Evolutionary conservation across 192 early-diverging fungal species (phyloP), one percentile per base, ranked within the genome.

Genomic region (Tieghemiomyces parasiticus): DNA sequence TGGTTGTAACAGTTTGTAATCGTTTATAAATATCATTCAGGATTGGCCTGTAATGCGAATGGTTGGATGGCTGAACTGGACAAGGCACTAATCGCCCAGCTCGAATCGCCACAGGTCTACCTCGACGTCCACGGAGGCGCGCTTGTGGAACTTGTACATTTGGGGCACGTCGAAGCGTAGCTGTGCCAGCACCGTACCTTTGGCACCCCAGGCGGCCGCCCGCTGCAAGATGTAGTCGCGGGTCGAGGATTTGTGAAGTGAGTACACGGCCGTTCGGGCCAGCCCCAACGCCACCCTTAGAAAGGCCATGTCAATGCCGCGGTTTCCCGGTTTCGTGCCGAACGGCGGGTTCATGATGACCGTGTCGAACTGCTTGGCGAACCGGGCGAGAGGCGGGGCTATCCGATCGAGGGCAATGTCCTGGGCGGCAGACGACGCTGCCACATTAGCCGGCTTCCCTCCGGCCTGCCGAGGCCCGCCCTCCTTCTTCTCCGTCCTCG

Each of bases 331-430:
- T 59, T 84, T 89, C 2, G 87, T 89, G 22, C 87, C 87, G 67
- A 89, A 89, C 0, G 87, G 87, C 65, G 87, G 87, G 66, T 89
- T 89, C 76, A 86, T 82, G 22, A 89, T 63, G 45, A 86, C 81
- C n/a, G 84, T 87, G 70, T 89, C 87, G 34, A 86, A 73, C 61
- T 69, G 70, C 3, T 63, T 65, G 28, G 63, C 64, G 69, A 81
- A 79, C 31, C 70, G 58, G 24, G 68, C 63, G 4, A 79, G 60
- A n/a, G n/a, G n/a, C n/a, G n/a, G n/a, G n/a, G n/a, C n/a, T n/a
- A n/a, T n/a, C n/a, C n/a, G n/a, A n/a, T n/a, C n/a, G n/a, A n/a
- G n/a, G n/a, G n/a, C n/a, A n/a, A n/a, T n/a, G n/a, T n/a, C n/a
- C n/a, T n/a, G n/a, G n/a, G n/a, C n/a, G n/a, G n/a, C n/a, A n/a